Evolutionary conservation across 164 flowering plant species (phyloP), one percentile per base, ranked within the genome.

Genomic region (Brasenia schreberi): DNA sequence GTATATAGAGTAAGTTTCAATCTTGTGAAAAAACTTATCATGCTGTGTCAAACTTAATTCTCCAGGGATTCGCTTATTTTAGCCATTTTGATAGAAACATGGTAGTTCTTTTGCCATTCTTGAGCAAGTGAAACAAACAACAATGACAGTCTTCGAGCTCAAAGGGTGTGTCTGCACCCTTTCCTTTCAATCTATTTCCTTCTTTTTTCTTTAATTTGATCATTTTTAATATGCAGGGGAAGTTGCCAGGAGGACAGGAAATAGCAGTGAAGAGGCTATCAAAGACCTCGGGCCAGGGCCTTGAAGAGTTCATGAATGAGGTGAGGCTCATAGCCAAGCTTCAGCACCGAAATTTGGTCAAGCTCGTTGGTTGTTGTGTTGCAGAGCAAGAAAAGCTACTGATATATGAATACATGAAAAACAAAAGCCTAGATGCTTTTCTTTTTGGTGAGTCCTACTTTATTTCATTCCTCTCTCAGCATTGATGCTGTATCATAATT

Each of bases 271-370:
- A 74, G 45, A 70, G 77, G 62, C 70, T 74, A 7, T 70, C 77
- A 7, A 70, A 17, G 64, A 62, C 17, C 43, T 74, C 77, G 12
- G 71, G 68, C 16, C 77, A 74, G 68, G 77, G 77, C 11, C 5
- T 67, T 3, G 62, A 52, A 5, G 76, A 74, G 58, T 74, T 74
- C 27, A 74, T 64, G 52, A 70, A 67, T 61, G 77, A 74, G 33
- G 71, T 74, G 52, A 58, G 62, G 5, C 18, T 70, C 43, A 76
- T 76, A 19, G 43, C 75, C 9, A 76, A 67, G 59, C 78, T 76
- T 45, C 75, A 76, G n/a, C 78, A 72, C 59, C 67, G 78, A 43
- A 76, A 76, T 63, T 59, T 72, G 18, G 78, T 76, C 7, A 69
- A 65, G 18, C 73, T 76, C 10, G 19, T 70, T 16, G 78, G 78